Evolutionary conservation across 805 yeast genomes (phyloP), one percentile per base, ranked within the genome.

Genomic region (Candida pini): DNA sequence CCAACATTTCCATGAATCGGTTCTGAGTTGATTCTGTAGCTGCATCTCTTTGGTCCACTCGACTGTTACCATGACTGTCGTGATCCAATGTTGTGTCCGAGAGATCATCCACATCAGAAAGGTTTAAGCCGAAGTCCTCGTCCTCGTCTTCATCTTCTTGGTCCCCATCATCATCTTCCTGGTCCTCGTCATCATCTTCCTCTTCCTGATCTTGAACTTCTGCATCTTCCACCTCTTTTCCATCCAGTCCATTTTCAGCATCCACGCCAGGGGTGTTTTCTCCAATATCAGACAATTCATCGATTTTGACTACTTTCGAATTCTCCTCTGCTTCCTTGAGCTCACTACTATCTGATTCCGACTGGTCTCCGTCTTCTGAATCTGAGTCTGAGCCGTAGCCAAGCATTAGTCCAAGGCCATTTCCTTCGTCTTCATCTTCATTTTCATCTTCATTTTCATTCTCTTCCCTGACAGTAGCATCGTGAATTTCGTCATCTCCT

Each of bases 1-100:
- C 21, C 9, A 47, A 33, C 47, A 49, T 35, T 8, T 29, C 30
- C 30, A 40, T 38, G 22, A 44, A 49, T n/a, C n/a, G n/a, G n/a
- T n/a, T n/a, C 28, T 37, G 25, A 9, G 18, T 26, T 9, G 14
- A 14, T 13, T 24, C 20, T 5, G 17, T 17, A 29, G 19, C 13
- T 9, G 31, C 26, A 10, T 20, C 23, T 8, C 10, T 20, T 20
- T 8, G 23, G 23, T 20, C 23, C 23, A 22, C 25, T 13, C n/a
- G 25, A 4, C n/a, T 7, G 5, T 7, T 13, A 22, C 13, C 5
- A 12, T 22, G 7, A 22, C n/a, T 12, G 13, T 22, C 25, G n/a
- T n/a, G n/a, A 22, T 5, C n/a, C 13, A 13, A 22, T 7, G 10
- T 13, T 7, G 25, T 22, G 9, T 12, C 15, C 6, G 27, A 9